phyloP scores from a whole-genome alignment of 345 rosid species.

The Stellera chamaejasme region DNA sequence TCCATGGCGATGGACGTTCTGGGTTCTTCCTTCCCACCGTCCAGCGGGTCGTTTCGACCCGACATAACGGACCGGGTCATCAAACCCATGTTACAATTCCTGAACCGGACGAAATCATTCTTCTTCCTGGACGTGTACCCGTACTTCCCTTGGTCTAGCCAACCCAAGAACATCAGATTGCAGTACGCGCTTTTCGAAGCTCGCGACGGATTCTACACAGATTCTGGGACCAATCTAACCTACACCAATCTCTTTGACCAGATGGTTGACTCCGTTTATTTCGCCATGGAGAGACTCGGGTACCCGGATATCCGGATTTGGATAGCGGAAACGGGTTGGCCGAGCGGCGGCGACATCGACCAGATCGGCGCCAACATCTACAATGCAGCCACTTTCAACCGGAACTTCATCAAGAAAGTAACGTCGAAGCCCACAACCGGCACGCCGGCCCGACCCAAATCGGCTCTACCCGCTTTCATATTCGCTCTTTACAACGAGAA shows the following conservation, averaged over 20 bases:
- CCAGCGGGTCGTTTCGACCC: constrained; percentile 45
- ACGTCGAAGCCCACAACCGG: constrained; percentile 39
- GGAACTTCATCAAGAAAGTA: constrained; percentile 50
- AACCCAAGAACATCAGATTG: constrained; percentile 31
- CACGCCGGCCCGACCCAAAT: constrained; percentile 68
- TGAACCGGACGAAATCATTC: constrained; percentile 54
- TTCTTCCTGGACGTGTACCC: constrained; percentile 79
- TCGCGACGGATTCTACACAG: constrained; percentile 35
- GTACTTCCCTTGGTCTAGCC: constrained; percentile 58
- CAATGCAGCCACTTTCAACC: constrained; percentile 74
- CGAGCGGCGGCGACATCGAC: constrained; percentile 55
- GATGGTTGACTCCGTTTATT: constrained; percentile 61
- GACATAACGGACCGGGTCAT: constrained; percentile 44
- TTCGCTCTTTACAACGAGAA: constrained; percentile 68
- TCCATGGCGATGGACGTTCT: constrained; percentile 70
- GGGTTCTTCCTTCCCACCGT: constrained; percentile 54
- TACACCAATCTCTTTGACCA: constrained; percentile 75
- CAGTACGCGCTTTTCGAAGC: constrained; percentile 41
- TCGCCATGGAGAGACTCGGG: constrained; percentile 60
- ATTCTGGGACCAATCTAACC: constrained; percentile 35
- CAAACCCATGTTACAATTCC: constrained; percentile 47
- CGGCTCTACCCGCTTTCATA: constrained; percentile 43
- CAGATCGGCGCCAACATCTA: constrained; percentile 54
- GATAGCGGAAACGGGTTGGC: constrained; percentile 90
- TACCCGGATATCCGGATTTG: constrained; percentile 33